Conservation (phyloP, 179 eudicot species). For the Actinidia polygama region DNA sequence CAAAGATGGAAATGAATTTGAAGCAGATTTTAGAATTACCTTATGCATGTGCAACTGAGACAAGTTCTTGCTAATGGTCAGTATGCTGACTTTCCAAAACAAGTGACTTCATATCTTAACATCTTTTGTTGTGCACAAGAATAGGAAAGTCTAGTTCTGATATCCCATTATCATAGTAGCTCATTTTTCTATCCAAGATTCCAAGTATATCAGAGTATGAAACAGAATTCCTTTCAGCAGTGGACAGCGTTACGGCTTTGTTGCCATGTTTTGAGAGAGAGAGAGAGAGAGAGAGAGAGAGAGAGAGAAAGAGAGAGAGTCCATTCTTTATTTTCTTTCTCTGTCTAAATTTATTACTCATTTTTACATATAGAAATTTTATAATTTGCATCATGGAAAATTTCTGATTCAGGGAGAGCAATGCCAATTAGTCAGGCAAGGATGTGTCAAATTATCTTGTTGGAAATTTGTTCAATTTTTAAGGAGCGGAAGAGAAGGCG, state of each 20-base stretch:
- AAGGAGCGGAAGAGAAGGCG: too few species aligned
- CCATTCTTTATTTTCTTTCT: too few species aligned
- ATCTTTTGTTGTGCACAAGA: background rate
- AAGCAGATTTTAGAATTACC: too few species aligned
- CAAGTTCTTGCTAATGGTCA: too few species aligned
- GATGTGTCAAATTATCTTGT: background rate
- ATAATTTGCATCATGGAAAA: background rate
- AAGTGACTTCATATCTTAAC: conserved; percentile 36
- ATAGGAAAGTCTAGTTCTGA: background rate
- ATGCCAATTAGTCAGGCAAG: background rate
- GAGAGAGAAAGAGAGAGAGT: too few species aligned
- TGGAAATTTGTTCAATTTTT: background rate
- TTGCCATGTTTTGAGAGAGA: background rate
- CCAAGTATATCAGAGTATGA: background rate
- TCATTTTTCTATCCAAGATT: background rate
- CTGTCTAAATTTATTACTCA: too few species aligned
- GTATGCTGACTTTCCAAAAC: conserved; percentile 70
- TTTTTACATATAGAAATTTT: too few species aligned
- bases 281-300: background rate
- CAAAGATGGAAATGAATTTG: too few species aligned
- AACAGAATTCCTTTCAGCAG: conserved; percentile 1
- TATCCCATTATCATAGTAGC: conserved; percentile 5
- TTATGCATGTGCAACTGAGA: too few species aligned
- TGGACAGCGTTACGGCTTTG: background rate
- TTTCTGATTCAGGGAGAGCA: background rate